Evolutionary conservation across 768 basidiomycete species (phyloP), one percentile per base, ranked within the genome.

Genomic region (Butyriboletus loyo): DNA sequence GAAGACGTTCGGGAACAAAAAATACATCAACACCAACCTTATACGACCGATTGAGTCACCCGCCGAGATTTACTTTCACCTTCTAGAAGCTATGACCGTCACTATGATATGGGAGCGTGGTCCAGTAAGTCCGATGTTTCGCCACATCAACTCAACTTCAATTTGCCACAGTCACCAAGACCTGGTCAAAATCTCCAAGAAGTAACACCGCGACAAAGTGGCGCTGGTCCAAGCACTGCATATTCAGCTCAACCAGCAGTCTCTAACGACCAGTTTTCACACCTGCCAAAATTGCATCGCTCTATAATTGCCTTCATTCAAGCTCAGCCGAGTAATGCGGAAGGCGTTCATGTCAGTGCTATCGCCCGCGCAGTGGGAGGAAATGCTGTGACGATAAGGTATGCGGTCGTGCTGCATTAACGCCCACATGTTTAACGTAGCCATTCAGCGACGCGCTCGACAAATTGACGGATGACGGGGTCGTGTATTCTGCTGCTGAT

Each of bases 41-140:
- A 82, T 98, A 57, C 82, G 89, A 24, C 75, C 77, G 7, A 72
- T 87, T 39, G 79, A 74, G 27, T 88, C 94, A 59, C 72, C 76
- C 10, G 82, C 88, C 64, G 95, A 98, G 68, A 70, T 89, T 22
- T 86, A 84, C 65, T 94, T 88, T 69, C 94, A 98, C 67, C 70
- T 85, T 35, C 66, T 90, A 48, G 92, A 98, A 60, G 77, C 81
- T 13, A 83, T 94, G 58, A 78, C 79, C 22, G 83, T 87, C 13
- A 84, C 79, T 48, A 69, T 92, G 55, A 78, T 77, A 43, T 70
- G 85, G 53, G 82, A 88, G 61, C 77, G 82, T 30, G 90, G 90
- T 35, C 74, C 81, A 43, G 86, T 88, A 66, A 61, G 82, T 68
- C 25, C 19, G 7, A 42, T n/a, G 28, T 30, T 36, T 40, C n/a